phyloP scores from a whole-genome alignment of 192 early-diverging fungal genomes.

The Kappamyces sp. region DNA sequence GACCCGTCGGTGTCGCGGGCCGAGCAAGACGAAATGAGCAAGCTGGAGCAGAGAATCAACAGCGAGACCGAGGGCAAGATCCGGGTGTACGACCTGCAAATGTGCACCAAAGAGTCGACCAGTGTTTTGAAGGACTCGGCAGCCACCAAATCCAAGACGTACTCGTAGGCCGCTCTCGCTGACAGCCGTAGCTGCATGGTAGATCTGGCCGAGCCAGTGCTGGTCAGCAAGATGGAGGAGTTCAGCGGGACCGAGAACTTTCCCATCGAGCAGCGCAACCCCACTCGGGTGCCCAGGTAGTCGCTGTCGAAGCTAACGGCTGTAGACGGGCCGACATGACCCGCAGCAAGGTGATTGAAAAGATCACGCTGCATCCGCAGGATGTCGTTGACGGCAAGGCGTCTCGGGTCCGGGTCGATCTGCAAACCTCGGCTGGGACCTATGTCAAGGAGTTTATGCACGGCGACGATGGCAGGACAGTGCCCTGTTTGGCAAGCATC shows the following conservation, averaged over 20 bases:
- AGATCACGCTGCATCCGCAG: constrained; percentile 16
- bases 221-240: constrained; percentile 17
- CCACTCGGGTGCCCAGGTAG: constrained; percentile 40
- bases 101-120: constrained; percentile 32
- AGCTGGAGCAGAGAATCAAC: constrained; percentile 36
- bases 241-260: constrained; percentile 24
- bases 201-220: constrained; percentile 20
- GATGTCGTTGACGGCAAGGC: constrained; percentile 10
- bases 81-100: constrained; percentile 28
- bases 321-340: constrained; percentile 36
- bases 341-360: constrained; percentile 41
- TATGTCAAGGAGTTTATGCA: constrained; percentile 96
- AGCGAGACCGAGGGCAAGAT: constrained; percentile 25
- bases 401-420: constrained; percentile 41
- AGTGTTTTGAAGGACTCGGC: constrained; percentile 38
- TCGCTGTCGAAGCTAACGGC: too few relatives aligned
- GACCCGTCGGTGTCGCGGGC: constrained; percentile 57
- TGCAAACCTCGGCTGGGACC: constrained; percentile 83
- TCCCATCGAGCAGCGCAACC: constrained; percentile 38
- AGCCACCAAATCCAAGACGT: constrained; percentile 42
- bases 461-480: constrained; percentile 83
- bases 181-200: constrained; percentile 34
- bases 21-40: constrained; percentile 19
- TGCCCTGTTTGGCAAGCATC: constrained; percentile 61
- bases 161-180: constrained; percentile 26